A percentile compares a stretch with the other conserved stretches of the same genome.
These are phyloP conservation scores for Cryphonectria japonica DNA, from an alignment of 2,329 filamentous ascomycete species.

Conservation along the genomic window DNA sequence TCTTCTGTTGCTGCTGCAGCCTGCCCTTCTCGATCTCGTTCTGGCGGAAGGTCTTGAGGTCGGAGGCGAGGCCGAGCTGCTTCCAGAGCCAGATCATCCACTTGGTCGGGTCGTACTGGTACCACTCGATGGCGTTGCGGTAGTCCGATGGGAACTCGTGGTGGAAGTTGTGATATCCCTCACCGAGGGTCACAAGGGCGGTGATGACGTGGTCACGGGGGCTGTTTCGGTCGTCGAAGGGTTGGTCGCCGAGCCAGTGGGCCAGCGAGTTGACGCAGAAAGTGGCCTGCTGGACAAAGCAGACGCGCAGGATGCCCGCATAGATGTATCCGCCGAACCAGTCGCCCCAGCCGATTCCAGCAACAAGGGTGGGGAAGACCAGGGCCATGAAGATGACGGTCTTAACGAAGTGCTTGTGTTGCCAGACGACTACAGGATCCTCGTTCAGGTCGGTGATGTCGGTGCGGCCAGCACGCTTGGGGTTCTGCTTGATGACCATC, in stretches of 20 bases:
- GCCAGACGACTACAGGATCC: slow-evolving; percentile 82
- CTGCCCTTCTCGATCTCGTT: slow-evolving; percentile 94
- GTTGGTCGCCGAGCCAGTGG: slow-evolving; percentile 90
- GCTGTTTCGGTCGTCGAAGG: slow-evolving; percentile 90
- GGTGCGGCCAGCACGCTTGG: slow-evolving; percentile 83
- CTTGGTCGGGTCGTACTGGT: slow-evolving; percentile 91
- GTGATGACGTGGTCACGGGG: slow-evolving; percentile 88
- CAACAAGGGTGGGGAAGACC: slow-evolving; percentile 73
- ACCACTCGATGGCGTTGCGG: slow-evolving; percentile 89
- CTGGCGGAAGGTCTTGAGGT: slow-evolving; percentile 87
- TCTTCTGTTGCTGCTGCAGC: slow-evolving; percentile 88
- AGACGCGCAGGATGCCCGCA: slow-evolving; percentile 81
- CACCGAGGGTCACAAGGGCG: slow-evolving; percentile 81
- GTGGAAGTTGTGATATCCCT: slow-evolving; percentile 93
- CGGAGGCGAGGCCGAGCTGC: slow-evolving; percentile 79
- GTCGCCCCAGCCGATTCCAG: slow-evolving; percentile 80
- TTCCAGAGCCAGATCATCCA: slow-evolving; percentile 87
- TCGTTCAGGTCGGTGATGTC: slow-evolving; percentile 89
- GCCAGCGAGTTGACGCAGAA: slow-evolving; percentile 93
- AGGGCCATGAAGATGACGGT: slow-evolving; percentile 77
- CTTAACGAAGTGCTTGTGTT: slow-evolving; percentile 86
- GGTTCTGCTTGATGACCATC: slow-evolving; percentile 95
- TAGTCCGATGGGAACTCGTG: slow-evolving; percentile 94
- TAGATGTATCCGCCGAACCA: slow-evolving; percentile 84
- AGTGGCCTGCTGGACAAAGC: slow-evolving; percentile 89